Evolutionary conservation across 148 eudicot species (phyloP).

Genomic region (Rhododendron henanense): DNA sequence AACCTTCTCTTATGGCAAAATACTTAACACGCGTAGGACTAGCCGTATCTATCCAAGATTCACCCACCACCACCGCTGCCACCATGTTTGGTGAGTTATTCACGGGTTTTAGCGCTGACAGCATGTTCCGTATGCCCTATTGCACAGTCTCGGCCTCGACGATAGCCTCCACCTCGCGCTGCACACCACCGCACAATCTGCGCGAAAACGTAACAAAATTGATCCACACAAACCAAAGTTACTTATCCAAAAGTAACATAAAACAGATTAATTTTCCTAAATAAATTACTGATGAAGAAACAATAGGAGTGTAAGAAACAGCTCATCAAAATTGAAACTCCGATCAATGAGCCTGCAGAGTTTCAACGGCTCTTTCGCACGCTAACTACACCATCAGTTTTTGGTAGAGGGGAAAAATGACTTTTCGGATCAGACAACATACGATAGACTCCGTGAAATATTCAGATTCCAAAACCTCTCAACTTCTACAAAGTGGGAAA

Average conservation of each 20-base stretch:
- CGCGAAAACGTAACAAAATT: background rate
- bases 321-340: no score
- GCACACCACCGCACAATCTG: constrained; percentile 19
- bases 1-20: background rate
- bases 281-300: no score
- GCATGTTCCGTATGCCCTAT: constrained; percentile 26
- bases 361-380: background rate
- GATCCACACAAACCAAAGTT: background rate
- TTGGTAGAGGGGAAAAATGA: background rate
- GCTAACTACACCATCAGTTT: background rate
- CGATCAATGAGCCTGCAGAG: background rate
- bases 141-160: constrained; percentile 20
- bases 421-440: no score
- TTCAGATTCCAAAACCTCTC: background rate
- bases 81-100: background rate
- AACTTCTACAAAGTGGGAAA: background rate
- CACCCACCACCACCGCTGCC: background rate
- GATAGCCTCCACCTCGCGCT: constrained; percentile 12
- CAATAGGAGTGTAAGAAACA: no score
- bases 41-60: background rate
- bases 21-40: background rate
- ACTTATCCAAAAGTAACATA: no score
- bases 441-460: background rate
- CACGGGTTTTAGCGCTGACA: constrained; percentile 22
- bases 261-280: no score